These are phyloP conservation scores for Drechslerella dactyloides DNA, from an alignment of 2,329 filamentous ascomycete genomes.

Conservation along the genomic window DNA sequence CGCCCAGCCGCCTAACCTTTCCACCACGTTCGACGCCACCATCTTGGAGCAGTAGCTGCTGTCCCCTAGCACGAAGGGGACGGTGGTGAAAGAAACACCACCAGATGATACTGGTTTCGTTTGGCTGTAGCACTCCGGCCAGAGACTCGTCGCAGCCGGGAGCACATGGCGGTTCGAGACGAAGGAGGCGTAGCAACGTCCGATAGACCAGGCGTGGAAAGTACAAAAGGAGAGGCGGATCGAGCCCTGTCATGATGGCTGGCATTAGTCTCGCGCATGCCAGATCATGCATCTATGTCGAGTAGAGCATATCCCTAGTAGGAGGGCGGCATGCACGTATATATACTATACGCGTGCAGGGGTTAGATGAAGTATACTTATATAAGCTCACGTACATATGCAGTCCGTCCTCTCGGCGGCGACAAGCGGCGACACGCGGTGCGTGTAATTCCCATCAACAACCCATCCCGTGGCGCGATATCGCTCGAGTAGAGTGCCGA, in stretches of 20 bases:
- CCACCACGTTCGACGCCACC: slow-evolving; percentile 28
- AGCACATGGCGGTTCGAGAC: slow-evolving; percentile 16
- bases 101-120: slow-evolving; percentile 36
- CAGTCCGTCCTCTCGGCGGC: slow-evolving; percentile 29
- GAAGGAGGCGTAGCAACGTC: slow-evolving; percentile 22
- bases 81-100: slow-evolving; percentile 35
- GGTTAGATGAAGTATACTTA: too few species aligned
- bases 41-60: slow-evolving; percentile 15
- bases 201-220: slow-evolving; percentile 36
- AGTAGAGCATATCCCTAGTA: too few species aligned
- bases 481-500: slow-evolving; percentile 15
- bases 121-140: slow-evolving; percentile 2
- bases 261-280: background rate
- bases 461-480: slow-evolving; percentile 30
- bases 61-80: slow-evolving; percentile 15
- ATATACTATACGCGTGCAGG: too few species aligned
- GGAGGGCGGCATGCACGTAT: too few species aligned
- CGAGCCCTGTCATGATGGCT: slow-evolving; percentile 19
- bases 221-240: slow-evolving; percentile 32
- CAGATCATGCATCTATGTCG: too few species aligned
- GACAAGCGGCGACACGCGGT: slow-evolving; percentile 18
- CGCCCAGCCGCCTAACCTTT: slow-evolving; percentile 30
- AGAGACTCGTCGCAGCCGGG: slow-evolving; percentile 29
- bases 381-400: slow-evolving; percentile 20
- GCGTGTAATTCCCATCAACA: slow-evolving; percentile 38